phyloP scores from a whole-genome alignment of 495 filamentous ascomycete genomes.

The Schizothecium vesticola region DNA sequence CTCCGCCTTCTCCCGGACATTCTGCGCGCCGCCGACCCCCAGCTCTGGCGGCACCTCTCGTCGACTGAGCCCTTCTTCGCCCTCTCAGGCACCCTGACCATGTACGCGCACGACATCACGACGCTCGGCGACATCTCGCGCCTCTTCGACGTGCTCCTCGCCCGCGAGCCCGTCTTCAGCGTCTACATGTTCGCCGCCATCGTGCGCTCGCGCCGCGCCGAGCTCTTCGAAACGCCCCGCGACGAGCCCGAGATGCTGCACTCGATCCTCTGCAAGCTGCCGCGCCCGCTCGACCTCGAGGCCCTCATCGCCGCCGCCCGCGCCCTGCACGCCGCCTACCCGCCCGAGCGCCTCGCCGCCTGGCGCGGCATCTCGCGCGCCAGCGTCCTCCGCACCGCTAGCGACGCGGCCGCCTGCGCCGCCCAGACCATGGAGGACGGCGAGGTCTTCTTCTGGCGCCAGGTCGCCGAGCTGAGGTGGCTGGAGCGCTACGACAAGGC shows the following conservation, averaged over 20 bases:
- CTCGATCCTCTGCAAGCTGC: slow-evolving; percentile 80
- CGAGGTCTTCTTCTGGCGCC: slow-evolving; percentile 57
- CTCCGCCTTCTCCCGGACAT: slow-evolving; percentile 80
- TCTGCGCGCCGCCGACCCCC: slow-evolving; percentile 60
- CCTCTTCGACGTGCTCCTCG: slow-evolving; percentile 85
- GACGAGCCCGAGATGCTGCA: slow-evolving; percentile 96
- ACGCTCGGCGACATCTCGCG: slow-evolving; percentile 82
- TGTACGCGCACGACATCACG: slow-evolving; percentile 94
- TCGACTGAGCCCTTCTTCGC: slow-evolving; percentile 86
- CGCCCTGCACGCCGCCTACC: slow-evolving; percentile 56
- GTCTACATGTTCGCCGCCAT: slow-evolving; percentile 91
- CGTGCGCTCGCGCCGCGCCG: slow-evolving; percentile 68
- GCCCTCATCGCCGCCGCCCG: slow-evolving; percentile 60
- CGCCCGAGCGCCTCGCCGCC: slow-evolving; percentile 65
- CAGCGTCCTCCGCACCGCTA: slow-evolving; percentile 82
- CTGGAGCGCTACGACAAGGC: slow-evolving; percentile 53
- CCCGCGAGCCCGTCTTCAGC: slow-evolving; percentile 75
- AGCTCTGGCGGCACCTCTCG: slow-evolving; percentile 65
- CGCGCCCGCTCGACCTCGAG: slow-evolving; percentile 78
- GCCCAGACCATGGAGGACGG: slow-evolving; percentile 50
- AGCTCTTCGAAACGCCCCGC: slow-evolving; percentile 72
- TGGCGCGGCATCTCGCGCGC: slow-evolving; percentile 66
- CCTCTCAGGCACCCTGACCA: slow-evolving; percentile 78
- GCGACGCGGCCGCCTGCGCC: slow-evolving; percentile 30
- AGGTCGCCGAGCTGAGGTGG: slow-evolving; percentile 61